Base-by-base conservation (phyloP, 2,329 filamentous ascomycete genomes). In the Hypoxylon sp. region DNA sequence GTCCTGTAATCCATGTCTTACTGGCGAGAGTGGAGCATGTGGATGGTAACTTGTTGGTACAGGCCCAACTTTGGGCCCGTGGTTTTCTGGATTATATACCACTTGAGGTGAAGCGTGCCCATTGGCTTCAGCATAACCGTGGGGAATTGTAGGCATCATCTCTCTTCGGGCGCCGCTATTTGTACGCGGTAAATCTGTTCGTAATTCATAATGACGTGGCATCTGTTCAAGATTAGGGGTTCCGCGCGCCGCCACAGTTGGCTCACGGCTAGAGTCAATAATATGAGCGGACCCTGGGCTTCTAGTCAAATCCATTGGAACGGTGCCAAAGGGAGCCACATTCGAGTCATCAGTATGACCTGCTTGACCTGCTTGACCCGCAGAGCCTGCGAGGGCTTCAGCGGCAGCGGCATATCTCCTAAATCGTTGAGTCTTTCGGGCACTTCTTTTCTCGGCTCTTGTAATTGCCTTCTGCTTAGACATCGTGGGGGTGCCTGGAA, bases 341-440 rank as follows among this genome's bases (percentile, higher is more conserved):
- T 62, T 70, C 24, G 67, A 58, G 47, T 65, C 70, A 50, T 62
- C 59, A 37, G 52, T 54, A 59, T 63, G 62, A 19, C 46, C 57
- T 60, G 67, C 59, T 11, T 63, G 62, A 19, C 46, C 57, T 60
- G 67, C 59, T 11, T 68, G 71, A n/a, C 53, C 44, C 24, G 69
- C 61, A 29, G 73, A 68, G 55, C 66, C 70, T 31, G 75, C 73
- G 24, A 78, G 72, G 46, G 75, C 75, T 66, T 79, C 74, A 60
- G 77, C 77, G 35, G 76, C 76, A 53, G 76, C 76, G 66, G 76
- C 76, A 64, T 79, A 79, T 74, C 77, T 74, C 66, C 75, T 79
- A 69, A 78, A 79, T 33, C 77, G 76, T 50, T 74, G 75, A 13
- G 75, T 74, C 65, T 75, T 76, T 51, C 74, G 75, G 52, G 75